Evolutionary conservation across 257 asterid species (phyloP).

Genomic region (Solanum rostratum): DNA sequence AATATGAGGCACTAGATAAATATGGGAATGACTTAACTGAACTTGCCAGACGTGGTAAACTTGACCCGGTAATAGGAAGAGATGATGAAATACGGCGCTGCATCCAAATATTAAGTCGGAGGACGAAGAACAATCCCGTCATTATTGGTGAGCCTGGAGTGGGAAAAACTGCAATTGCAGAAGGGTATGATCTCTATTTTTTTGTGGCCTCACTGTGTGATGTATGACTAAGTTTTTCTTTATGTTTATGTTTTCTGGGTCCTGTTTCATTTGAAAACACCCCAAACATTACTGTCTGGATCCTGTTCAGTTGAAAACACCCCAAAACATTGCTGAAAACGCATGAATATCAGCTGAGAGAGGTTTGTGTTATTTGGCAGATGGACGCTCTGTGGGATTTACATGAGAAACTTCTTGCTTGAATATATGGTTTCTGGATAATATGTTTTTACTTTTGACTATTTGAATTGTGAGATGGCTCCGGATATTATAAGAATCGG

Average conservation of each 20-base stretch:
- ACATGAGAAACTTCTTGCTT: not conserved
- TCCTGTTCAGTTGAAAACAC: not conserved
- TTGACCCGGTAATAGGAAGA: slow-evolving; percentile 98
- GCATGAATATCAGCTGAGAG: not conserved
- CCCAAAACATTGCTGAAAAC: not conserved
- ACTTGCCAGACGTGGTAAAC: slow-evolving; percentile 92
- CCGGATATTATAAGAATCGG: not conserved
- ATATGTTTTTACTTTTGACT: not conserved
- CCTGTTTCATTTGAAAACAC: not conserved
- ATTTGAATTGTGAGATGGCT: not conserved
- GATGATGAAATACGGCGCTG: slow-evolving; percentile 95
- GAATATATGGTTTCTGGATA: not conserved
- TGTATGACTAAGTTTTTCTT: not conserved
- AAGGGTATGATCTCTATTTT: slow-evolving; percentile 51
- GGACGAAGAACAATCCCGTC: slow-evolving; percentile 96
- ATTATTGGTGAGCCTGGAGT: slow-evolving; percentile 99
- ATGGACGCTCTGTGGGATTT: not conserved
- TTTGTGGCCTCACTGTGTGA: not conserved
- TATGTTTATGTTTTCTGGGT: not conserved
- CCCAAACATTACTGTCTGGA: not conserved
- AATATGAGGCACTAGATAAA: slow-evolving; percentile 85
- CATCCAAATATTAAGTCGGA: slow-evolving; percentile 80
- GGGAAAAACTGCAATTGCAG: slow-evolving; percentile 98
- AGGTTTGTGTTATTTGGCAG: not conserved
- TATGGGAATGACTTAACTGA: slow-evolving; percentile 94